Evolutionary conservation across 2,329 filamentous ascomycete genomes (phyloP).

Genomic region (Colletotrichum magnum): DNA sequence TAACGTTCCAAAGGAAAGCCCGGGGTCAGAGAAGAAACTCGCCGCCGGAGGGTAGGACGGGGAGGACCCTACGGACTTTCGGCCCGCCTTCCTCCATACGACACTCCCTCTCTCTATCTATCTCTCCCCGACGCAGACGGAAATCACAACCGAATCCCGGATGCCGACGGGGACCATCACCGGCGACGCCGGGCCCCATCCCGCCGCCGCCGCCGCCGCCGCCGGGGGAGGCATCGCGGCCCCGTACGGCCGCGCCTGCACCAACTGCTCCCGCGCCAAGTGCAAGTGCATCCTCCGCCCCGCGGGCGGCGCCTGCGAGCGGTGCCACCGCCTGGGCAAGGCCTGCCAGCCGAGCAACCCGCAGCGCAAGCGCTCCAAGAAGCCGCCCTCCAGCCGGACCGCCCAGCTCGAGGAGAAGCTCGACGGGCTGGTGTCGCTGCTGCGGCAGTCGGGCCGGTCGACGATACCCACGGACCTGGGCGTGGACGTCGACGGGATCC

Average conservation of each 20-base stretch:
- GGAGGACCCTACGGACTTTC: background rate
- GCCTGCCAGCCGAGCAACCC: conserved; percentile 55
- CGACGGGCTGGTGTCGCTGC: conserved; percentile 47
- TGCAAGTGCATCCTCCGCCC: conserved; percentile 58
- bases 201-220: background rate
- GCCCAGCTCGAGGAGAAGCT: conserved; percentile 47
- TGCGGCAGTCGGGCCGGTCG: conserved; percentile 41
- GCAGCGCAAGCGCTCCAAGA: conserved; percentile 47
- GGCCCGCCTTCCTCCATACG: conserved; percentile 3
- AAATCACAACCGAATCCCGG: conserved; percentile 24
- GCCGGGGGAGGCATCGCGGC: conserved; percentile 44
- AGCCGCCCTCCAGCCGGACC: conserved; percentile 42
- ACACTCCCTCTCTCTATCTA: too few relatives aligned
- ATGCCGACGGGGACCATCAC: conserved; percentile 27
- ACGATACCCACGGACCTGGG: conserved; percentile 12
- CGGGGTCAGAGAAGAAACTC: background rate
- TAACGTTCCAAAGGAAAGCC: background rate
- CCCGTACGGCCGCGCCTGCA: conserved; percentile 58
- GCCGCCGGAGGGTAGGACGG: background rate
- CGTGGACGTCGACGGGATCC: background rate
- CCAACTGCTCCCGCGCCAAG: conserved; percentile 59
- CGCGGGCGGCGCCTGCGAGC: conserved; percentile 50
- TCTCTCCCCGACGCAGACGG: background rate
- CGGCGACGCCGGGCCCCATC: conserved; percentile 31
- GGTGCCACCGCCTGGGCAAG: conserved; percentile 58